Conservation (phyloP, 768 basidiomycete genomes). For the Boletus subparvulus region DNA sequence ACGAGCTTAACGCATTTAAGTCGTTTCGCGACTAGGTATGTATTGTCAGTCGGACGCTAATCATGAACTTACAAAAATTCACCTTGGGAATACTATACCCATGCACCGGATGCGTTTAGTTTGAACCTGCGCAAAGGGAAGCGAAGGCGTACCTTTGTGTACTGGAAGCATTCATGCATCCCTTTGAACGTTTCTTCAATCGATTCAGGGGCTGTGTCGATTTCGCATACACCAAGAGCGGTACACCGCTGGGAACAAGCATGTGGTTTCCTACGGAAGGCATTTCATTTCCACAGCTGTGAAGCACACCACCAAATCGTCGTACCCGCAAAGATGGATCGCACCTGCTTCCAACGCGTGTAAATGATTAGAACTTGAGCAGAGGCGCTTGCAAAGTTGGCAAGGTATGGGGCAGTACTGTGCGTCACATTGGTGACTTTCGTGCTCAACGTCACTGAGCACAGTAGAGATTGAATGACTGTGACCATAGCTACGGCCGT, state of each 20-base stretch:
- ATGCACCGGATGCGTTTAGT: background rate
- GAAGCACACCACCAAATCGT: background rate
- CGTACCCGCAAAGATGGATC: conserved; percentile 60
- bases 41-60: background rate
- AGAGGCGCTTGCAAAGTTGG: conserved; percentile 54
- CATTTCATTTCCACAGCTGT: conserved; percentile 5
- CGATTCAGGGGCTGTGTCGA: conserved; percentile 54
- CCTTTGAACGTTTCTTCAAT: conserved; percentile 63
- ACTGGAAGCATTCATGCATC: conserved; percentile 57
- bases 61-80: background rate
- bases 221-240: conserved; percentile 54
- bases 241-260: conserved; percentile 44
- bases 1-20: conserved; percentile 49
- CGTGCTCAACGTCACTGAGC: conserved; percentile 47
- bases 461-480: background rate
- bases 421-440: conserved; percentile 48
- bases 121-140: background rate
- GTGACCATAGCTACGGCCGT: background rate
- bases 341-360: conserved; percentile 44
- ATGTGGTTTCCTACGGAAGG: conserved; percentile 44
- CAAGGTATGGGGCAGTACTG: conserved; percentile 54
- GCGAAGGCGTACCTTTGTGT: conserved; percentile 48
- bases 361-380: conserved; percentile 47
- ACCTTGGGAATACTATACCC: conserved; percentile 55
- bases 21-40: conserved; percentile 45